Evolutionary conservation across 169 alveolate species (phyloP).

Genomic region (Babesia microti): DNA sequence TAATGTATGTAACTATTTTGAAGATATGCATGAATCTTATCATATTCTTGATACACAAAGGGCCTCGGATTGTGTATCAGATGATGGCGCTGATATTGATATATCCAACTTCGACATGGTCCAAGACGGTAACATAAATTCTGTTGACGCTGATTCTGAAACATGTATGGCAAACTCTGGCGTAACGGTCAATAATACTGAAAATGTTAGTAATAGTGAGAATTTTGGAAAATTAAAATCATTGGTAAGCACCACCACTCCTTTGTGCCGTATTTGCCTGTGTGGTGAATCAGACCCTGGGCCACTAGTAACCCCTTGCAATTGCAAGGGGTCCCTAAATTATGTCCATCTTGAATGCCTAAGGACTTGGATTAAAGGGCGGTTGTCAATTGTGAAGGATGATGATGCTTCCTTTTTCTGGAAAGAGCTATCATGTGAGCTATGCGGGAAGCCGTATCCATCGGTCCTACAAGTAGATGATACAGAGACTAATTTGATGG

Average conservation of each 20-base stretch:
- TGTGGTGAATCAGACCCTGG: slow-evolving; percentile 66
- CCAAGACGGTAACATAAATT: neutral
- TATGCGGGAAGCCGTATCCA: slow-evolving; percentile 82
- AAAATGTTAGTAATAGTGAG: too few species aligned
- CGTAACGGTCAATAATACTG: too few species aligned
- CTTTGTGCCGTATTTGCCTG: slow-evolving; percentile 86
- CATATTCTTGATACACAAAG: too few species aligned
- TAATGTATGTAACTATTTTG: too few species aligned
- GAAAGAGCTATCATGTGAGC: slow-evolving; percentile 82
- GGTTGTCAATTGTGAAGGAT: slow-evolving; percentile 55
- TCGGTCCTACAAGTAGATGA: slow-evolving; percentile 50
- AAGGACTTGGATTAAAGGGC: slow-evolving; percentile 80
- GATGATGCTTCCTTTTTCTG: slow-evolving; percentile 61
- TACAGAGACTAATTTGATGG: slow-evolving; percentile 65
- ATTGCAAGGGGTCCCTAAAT: slow-evolving; percentile 89
- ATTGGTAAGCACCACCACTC: too few species aligned
- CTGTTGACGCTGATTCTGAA: neutral
- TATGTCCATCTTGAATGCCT: slow-evolving; percentile 86
- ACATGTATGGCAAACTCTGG: slow-evolving; percentile 1
- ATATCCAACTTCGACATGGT: too few species aligned
- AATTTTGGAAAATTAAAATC: slow-evolving; percentile 5
- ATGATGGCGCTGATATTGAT: too few species aligned
- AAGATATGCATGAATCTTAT: too few species aligned
- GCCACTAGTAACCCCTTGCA: slow-evolving; percentile 92
- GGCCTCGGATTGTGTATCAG: too few species aligned